Percentiles rank a stretch among this genome's conserved stretches.
Evolutionary conservation across 106 monocot genomes (phyloP).

Genomic region (Narthecium ossifragum): DNA sequence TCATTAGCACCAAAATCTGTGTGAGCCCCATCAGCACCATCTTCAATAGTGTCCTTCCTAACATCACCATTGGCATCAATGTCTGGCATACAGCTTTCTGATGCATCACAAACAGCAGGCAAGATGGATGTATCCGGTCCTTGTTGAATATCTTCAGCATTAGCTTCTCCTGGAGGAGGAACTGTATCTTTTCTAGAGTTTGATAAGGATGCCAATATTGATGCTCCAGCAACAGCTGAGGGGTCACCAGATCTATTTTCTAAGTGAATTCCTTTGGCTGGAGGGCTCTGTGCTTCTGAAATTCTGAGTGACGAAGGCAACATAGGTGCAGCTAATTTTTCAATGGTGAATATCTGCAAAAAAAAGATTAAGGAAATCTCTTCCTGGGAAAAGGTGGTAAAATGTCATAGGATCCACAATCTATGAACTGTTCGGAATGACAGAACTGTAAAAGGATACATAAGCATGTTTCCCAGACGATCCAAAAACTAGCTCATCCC

Average conservation of each 20-base stretch:
- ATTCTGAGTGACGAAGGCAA: constrained; percentile 29
- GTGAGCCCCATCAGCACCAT: constrained; percentile 15
- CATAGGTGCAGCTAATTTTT: constrained; percentile 14
- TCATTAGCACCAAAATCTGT: constrained; percentile 32
- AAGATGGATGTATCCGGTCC: constrained; percentile 19
- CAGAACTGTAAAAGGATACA: constrained; percentile 62
- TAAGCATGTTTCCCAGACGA: constrained; percentile 84
- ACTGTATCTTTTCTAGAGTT: constrained; percentile 46
- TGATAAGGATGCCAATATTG: constrained; percentile 70
- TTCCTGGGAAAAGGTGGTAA: background rate
- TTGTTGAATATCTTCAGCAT: constrained; percentile 43
- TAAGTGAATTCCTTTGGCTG: constrained; percentile 34
- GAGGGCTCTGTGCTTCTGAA: constrained; percentile 19
- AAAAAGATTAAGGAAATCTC: constrained; percentile 18
- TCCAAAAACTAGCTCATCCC: constrained; percentile 91
- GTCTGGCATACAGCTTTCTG: constrained; percentile 15
- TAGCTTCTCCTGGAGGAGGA: constrained; percentile 34
- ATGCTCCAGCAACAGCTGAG: constrained; percentile 67
- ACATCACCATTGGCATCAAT: constrained; percentile 17
- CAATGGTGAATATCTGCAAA: constrained; percentile 50
- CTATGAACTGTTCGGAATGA: background rate
- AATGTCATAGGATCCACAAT: background rate
- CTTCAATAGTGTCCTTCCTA: constrained; percentile 25
- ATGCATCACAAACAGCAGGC: constrained; percentile 32
- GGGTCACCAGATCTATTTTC: constrained; percentile 47